Percentiles rank a stretch among this genome's conserved stretches.
Evolutionary conservation across 441 rosid genomes (phyloP).

Genomic region (Arabidopsis lyrata): DNA sequence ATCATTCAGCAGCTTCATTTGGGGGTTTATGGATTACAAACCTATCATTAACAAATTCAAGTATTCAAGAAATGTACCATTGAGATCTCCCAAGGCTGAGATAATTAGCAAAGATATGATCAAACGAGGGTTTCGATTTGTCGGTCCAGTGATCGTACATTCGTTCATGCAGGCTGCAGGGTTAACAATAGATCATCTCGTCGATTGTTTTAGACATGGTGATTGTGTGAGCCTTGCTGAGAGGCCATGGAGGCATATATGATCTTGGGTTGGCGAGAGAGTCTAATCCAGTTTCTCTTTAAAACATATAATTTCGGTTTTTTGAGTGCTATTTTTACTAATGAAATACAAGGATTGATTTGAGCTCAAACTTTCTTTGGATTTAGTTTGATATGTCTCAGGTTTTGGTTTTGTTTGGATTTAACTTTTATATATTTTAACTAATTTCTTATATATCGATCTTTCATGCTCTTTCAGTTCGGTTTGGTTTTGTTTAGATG

Average conservation of each 20-base stretch:
- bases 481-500: not conserved
- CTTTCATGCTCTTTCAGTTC: not conserved
- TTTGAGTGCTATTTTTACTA: not conserved
- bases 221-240: slow-evolving; percentile 85
- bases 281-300: not conserved
- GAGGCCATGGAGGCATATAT: slow-evolving; percentile 90
- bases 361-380: not conserved
- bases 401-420: not conserved
- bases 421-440: not conserved
- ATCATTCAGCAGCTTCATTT: slow-evolving; percentile 82
- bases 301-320: not conserved
- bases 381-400: not conserved
- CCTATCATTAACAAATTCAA: slow-evolving; percentile 72
- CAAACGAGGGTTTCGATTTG: slow-evolving; percentile 81
- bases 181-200: slow-evolving; percentile 81
- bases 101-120: slow-evolving; percentile 75
- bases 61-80: slow-evolving; percentile 78
- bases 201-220: slow-evolving; percentile 76
- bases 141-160: slow-evolving; percentile 89
- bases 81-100: slow-evolving; percentile 82
- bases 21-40: slow-evolving; percentile 86
- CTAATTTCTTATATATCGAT: not conserved
- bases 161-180: slow-evolving; percentile 98
- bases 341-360: not conserved
- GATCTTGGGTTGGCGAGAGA: not conserved